Percentiles rank a stretch among this genome's conserved stretches.
phyloP scores from a whole-genome alignment of 306 rosid genomes.

The Fragaria vesca region DNA sequence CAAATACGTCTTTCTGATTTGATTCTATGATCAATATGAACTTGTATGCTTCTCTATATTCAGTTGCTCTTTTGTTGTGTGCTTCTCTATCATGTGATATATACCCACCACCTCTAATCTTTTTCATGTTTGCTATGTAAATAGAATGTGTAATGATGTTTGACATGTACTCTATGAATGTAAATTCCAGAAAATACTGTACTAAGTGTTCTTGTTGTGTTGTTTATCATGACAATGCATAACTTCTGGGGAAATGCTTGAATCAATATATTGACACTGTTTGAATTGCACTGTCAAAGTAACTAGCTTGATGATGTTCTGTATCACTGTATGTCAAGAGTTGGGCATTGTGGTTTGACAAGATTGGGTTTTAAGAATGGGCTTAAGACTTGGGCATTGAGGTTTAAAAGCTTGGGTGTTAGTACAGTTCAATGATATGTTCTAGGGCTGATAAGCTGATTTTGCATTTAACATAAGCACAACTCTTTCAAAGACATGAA shows the following conservation, averaged over 20 bases:
- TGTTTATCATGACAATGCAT: background rate
- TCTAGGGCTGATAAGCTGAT: background rate
- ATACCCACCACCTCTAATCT: background rate
- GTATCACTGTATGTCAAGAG: background rate
- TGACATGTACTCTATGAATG: background rate
- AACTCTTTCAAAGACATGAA: background rate
- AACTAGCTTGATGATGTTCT: background rate
- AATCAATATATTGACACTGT: background rate
- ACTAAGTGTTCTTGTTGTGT: background rate
- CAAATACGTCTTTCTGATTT: background rate
- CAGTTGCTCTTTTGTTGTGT: background rate
- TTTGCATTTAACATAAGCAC: background rate
- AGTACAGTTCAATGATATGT: too few relatives aligned
- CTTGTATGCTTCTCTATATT: background rate
- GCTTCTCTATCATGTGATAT: slow-evolving; percentile 4
- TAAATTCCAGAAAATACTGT: background rate
- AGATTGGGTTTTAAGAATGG: background rate
- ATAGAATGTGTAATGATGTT: background rate
- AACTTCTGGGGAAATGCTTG: background rate
- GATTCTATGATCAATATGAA: background rate
- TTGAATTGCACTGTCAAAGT: background rate
- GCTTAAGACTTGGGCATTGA: background rate
- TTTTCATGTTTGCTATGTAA: slow-evolving; percentile 2
- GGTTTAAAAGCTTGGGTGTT: background rate
- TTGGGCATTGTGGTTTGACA: background rate